A percentile compares a stretch with the other conserved stretches of the same genome.
phyloP scores from a whole-genome alignment of 2,329 filamentous ascomycete species.

The Coniochaeta ligniaria region DNA sequence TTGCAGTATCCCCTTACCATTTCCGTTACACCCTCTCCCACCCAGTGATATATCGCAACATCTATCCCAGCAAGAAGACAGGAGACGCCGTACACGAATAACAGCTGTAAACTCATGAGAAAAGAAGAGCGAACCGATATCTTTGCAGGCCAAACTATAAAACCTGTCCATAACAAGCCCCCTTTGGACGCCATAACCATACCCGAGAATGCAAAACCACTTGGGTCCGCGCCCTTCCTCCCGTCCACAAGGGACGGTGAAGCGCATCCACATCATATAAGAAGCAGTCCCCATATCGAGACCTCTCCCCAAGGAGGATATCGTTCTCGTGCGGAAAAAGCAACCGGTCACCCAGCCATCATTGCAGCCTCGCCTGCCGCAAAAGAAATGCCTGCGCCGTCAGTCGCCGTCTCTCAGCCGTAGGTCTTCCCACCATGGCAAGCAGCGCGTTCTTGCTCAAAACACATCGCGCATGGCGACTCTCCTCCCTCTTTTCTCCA shows the following conservation, averaged over 20 bases:
- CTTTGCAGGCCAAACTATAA: background rate
- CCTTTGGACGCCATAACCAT: slow-evolving; percentile 1
- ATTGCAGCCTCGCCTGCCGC: background rate
- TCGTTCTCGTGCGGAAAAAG: background rate
- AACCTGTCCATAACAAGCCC: slow-evolving; percentile 1
- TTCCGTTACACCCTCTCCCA: background rate
- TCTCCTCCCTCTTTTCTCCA: background rate
- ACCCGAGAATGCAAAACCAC: background rate
- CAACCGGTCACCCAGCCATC: background rate
- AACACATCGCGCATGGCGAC: background rate
- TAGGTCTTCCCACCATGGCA: background rate
- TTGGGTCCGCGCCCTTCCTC: background rate
- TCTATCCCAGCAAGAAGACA: background rate
- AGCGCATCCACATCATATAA: background rate
- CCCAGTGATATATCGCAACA: background rate
- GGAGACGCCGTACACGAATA: background rate
- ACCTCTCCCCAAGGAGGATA: background rate
- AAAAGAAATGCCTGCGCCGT: background rate
- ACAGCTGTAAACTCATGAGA: background rate
- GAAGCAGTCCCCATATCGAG: background rate
- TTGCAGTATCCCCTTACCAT: background rate
- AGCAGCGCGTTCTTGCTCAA: background rate
- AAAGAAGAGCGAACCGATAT: background rate
- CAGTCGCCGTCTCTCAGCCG: background rate
- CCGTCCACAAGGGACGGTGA: background rate